Conservation (phyloP, 805 yeast species). For the Starmerella kuoi region DNA sequence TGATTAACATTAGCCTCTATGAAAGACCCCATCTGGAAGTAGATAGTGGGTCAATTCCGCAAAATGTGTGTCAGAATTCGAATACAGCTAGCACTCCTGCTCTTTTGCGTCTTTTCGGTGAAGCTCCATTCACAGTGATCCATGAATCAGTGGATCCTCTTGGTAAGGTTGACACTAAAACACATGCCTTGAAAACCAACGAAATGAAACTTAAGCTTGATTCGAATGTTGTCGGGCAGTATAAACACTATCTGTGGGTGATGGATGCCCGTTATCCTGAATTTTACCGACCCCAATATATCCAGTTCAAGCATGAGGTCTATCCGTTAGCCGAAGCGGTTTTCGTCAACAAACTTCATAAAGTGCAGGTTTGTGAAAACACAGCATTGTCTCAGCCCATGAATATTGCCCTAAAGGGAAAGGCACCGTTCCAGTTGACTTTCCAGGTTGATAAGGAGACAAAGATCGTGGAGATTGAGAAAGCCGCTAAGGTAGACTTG, state of each 20-base stretch:
- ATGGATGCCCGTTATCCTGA: constrained; percentile 19
- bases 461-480: background rate
- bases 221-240: constrained; percentile 13
- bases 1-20: constrained; percentile 35
- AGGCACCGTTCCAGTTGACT: constrained; percentile 14
- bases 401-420: constrained; percentile 11
- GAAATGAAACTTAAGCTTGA: background rate
- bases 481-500: constrained; percentile 3
- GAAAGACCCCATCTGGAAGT: constrained; percentile 37
- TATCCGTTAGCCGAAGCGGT: constrained; percentile 11
- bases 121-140: constrained; percentile 22
- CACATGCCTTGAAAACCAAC: background rate
- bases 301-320: constrained; percentile 12
- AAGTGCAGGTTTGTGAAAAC: constrained; percentile 8
- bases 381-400: constrained; percentile 1
- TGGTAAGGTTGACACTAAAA: constrained; percentile 7
- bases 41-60: constrained; percentile 20
- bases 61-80: constrained; percentile 13
- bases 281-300: constrained; percentile 8
- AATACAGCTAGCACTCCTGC: background rate
- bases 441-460: constrained; percentile 6
- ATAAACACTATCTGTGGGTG: constrained; percentile 20
- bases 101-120: constrained; percentile 15
- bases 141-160: constrained; percentile 20
- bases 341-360: background rate